These are phyloP conservation scores for Sequoia sempervirens DNA, from an alignment of 75 land plant genomes.

Conservation along the genomic window DNA sequence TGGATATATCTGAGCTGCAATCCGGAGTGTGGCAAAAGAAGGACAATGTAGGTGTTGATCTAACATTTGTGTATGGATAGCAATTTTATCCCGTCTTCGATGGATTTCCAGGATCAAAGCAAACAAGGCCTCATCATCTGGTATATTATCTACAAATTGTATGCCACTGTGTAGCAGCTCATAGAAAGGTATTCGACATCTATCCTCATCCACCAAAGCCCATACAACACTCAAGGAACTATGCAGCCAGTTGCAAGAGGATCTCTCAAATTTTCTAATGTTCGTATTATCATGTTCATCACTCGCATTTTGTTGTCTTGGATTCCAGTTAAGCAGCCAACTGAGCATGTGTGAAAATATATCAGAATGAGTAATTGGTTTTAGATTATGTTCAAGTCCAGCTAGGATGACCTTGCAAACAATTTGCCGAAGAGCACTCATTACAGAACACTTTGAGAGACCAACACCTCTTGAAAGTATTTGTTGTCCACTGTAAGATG, in stretches of 20 bases:
- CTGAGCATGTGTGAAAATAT: slow-evolving; percentile 68
- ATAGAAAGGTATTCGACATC: slow-evolving; percentile 90
- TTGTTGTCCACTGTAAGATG: slow-evolving; percentile 21
- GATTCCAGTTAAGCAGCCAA: slow-evolving; percentile 82
- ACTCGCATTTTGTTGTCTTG: slow-evolving; percentile 28
- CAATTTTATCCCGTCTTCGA: slow-evolving; percentile 93
- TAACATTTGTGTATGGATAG: slow-evolving; percentile 90
- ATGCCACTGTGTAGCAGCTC: slow-evolving; percentile 85
- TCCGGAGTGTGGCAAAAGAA: slow-evolving; percentile 78
- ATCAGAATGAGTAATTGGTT: slow-evolving; percentile 79
- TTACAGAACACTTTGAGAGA: slow-evolving; percentile 25
- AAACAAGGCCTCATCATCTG: slow-evolving; percentile 91
- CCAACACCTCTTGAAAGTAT: slow-evolving; percentile 17
- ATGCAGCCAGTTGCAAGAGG: slow-evolving; percentile 69
- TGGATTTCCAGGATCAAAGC: slow-evolving; percentile 86
- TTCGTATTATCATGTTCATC: slow-evolving; percentile 50
- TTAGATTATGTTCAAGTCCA: slow-evolving; percentile 73
- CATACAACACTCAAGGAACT: slow-evolving; percentile 86
- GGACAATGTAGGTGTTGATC: slow-evolving; percentile 99
- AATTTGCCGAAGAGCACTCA: slow-evolving; percentile 71
- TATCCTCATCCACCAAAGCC: slow-evolving; percentile 75
- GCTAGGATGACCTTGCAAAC: slow-evolving; percentile 72
- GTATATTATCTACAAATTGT: slow-evolving; percentile 82
- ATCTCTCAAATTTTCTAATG: slow-evolving; percentile 43
- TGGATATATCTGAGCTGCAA: slow-evolving; percentile 54